Conservation (phyloP, 106 monocot genomes). For the Phalaenopsis aphrodite region DNA sequence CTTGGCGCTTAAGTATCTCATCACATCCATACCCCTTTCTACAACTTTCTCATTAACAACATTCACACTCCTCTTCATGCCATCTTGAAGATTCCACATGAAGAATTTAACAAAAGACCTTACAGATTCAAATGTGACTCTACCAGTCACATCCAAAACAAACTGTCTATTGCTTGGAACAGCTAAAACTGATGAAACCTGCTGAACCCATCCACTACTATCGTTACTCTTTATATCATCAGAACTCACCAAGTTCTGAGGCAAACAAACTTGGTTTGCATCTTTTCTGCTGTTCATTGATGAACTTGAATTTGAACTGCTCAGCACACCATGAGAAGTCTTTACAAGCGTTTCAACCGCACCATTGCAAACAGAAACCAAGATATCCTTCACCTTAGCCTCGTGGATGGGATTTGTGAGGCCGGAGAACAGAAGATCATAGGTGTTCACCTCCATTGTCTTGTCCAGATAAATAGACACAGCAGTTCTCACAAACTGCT, state of each 20-base stretch:
- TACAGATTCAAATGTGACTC: slow-evolving; percentile 68
- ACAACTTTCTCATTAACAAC: slow-evolving; percentile 35
- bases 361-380: slow-evolving; percentile 62
- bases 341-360: slow-evolving; percentile 80
- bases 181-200: slow-evolving; percentile 44
- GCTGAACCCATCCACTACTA: slow-evolving; percentile 31
- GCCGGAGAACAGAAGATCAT: slow-evolving; percentile 57
- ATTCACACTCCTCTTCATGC: slow-evolving; percentile 27
- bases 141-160: slow-evolving; percentile 66
- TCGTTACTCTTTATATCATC: slow-evolving; percentile 6
- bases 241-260: neutral
- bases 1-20: slow-evolving; percentile 46
- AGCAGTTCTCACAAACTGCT: slow-evolving; percentile 55
- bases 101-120: slow-evolving; percentile 62
- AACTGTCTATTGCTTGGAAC: slow-evolving; percentile 59
- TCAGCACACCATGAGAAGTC: slow-evolving; percentile 55
- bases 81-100: slow-evolving; percentile 34
- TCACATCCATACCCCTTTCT: slow-evolving; percentile 39
- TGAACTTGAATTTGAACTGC: slow-evolving; percentile 5
- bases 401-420: slow-evolving; percentile 72
- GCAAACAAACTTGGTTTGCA: neutral
- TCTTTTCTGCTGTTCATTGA: neutral
- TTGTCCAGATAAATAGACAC: slow-evolving; percentile 76
- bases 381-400: slow-evolving; percentile 59
- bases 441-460: slow-evolving; percentile 58